Percentiles rank a stretch among this genome's conserved stretches.
phyloP scores from a whole-genome alignment of 257 asterid species.

The Nicotiana noctiflora region DNA sequence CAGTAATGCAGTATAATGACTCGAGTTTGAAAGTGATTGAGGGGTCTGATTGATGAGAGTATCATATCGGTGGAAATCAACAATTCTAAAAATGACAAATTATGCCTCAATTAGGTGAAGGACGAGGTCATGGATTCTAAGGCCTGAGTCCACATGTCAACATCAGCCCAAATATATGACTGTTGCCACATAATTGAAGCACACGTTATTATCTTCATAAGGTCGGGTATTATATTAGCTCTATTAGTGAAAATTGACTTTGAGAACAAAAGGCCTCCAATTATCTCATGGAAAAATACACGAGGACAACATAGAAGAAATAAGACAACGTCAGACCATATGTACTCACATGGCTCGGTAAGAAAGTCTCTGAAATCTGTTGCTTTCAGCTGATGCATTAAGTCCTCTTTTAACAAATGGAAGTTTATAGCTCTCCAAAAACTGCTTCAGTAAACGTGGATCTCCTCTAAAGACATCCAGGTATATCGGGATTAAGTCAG shows the following conservation, averaged over 20 bases:
- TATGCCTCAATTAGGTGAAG: background rate
- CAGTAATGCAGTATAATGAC: background rate
- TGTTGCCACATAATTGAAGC: background rate
- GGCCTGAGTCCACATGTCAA: background rate
- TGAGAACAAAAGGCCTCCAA: background rate
- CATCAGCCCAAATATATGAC: background rate
- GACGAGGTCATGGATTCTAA: background rate
- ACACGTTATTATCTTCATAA: background rate
- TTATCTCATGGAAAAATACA: background rate
- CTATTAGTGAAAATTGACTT: background rate
- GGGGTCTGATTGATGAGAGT: background rate
- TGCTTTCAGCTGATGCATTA: slow-evolving; percentile 20
- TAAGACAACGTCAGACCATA: slow-evolving; percentile 1
- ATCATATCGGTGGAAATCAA: background rate
- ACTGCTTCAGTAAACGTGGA: slow-evolving; percentile 55
- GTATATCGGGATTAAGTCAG: slow-evolving; percentile 75
- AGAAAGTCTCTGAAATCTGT: slow-evolving; percentile 47
- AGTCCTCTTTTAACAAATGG: slow-evolving; percentile 40
- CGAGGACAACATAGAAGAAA: slow-evolving; percentile 3
- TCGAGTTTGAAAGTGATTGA: background rate
- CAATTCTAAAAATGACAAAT: background rate
- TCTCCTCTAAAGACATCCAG: slow-evolving; percentile 86
- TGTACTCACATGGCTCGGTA: slow-evolving; percentile 74
- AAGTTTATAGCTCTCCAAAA: slow-evolving; percentile 67
- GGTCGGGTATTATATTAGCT: background rate